Evolutionary conservation across 2,329 filamentous ascomycete genomes (phyloP), one percentile per base, ranked within the genome.

Genomic region (Colletotrichum sp.): DNA sequence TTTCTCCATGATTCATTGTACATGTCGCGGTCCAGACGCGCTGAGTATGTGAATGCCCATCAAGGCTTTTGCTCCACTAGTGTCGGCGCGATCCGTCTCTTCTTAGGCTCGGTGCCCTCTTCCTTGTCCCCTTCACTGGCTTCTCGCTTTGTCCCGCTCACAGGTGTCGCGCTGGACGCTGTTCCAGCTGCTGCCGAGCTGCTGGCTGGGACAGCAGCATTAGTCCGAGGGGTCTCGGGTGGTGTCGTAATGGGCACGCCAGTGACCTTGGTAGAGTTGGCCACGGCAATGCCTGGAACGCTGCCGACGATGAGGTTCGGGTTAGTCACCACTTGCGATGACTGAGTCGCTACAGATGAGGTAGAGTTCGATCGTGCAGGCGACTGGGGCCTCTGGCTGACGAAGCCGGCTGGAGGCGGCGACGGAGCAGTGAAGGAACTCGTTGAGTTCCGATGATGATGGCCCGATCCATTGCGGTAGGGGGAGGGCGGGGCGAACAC

Each of bases 351-450:
- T 62, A 96, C 89, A 13, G 95, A 97, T 1, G 95, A 96, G 1
- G 94, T 90, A 7, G 95, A 97, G 81, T 95, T 97, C n/a, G 95
- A 96, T 76, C 96, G 90, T 2, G 95, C 91, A 13, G 95, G 96
- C 24, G 95, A 97, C 3, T 93, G 91, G 5, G 95, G 94, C 28
- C 94, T 91, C 59, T 91, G 90, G 18, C 89, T 89, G 71, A 90
- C 88, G 62, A 92, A 89, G 0, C 93, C 89, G 8, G 90, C 87
- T 76, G 85, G 84, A n/a, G 90, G 90, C 2, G 89, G 90, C 34
- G 91, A 92, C 59, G 87, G 92, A 77, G 90, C 88, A 74, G 90
- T 85, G 79, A 91, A 86, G 79, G 92, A 88, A 85, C 91, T 86
- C 79, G 86, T 85, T 7, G 91, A 92, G 76, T 89, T 89, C 21